Conservation (phyloP, 768 basidiomycete species). For the Boletales sp. region DNA sequence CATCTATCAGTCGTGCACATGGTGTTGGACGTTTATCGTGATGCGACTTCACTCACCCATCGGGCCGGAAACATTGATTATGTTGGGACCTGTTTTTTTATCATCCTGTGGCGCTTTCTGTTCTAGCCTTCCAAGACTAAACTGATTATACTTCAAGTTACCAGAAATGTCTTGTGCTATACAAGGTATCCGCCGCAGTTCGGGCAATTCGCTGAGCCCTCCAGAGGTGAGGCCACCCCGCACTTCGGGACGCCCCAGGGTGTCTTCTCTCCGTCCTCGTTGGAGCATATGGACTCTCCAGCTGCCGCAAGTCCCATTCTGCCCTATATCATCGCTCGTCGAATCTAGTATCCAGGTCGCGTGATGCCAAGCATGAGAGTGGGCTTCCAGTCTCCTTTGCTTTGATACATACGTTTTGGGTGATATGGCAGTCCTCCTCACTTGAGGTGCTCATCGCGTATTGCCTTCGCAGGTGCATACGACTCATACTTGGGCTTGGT, state of each 20-base stretch:
- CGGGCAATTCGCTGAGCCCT: not conserved
- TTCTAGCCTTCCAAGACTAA: not conserved
- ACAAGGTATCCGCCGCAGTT: not conserved
- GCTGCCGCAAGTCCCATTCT: not conserved
- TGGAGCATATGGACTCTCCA: not conserved
- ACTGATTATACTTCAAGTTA: not conserved
- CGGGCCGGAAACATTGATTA: too few species aligned
- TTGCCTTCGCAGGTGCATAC: not conserved
- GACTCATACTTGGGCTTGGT: too few species aligned
- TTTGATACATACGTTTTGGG: not conserved
- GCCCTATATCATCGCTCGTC: not conserved
- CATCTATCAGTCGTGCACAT: too few species aligned
- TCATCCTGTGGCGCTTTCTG: not conserved
- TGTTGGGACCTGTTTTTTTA: not conserved
- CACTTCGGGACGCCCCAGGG: not conserved
- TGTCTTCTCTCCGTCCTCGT: not conserved
- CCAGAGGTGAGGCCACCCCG: not conserved
- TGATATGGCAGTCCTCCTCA: not conserved
- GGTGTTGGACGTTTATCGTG: too few species aligned
- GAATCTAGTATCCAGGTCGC: not conserved
- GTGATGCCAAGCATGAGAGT: not conserved
- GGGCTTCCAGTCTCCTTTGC: too few species aligned
- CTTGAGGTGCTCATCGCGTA: not conserved
- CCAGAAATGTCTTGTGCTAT: not conserved
- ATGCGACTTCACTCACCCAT: too few species aligned